Evolutionary conservation across 306 rosid genomes (phyloP).

Genomic region (Ziziphus jujuba): DNA sequence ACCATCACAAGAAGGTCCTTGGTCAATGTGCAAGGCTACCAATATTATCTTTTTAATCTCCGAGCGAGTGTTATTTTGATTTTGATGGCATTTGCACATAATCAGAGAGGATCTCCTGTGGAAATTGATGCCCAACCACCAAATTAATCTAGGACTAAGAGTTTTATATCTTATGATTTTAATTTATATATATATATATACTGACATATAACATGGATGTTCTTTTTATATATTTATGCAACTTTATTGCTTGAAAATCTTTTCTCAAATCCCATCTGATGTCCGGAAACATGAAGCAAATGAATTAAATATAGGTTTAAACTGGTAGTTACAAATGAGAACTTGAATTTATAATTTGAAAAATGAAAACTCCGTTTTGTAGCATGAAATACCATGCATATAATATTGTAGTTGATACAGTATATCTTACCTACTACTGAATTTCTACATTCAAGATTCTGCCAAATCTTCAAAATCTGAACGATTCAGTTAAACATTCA

Average conservation of each 20-base stretch:
- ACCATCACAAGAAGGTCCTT: too few species aligned
- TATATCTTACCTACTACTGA: slow-evolving; percentile 31
- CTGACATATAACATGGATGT: not conserved
- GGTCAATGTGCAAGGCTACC: too few species aligned
- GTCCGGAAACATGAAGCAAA: slow-evolving; percentile 50
- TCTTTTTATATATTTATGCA: not conserved
- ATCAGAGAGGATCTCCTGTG: slow-evolving; percentile 15
- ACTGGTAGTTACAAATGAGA: slow-evolving; percentile 33
- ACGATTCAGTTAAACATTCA: not conserved
- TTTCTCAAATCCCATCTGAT: slow-evolving; percentile 33
- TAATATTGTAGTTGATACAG: slow-evolving; percentile 16
- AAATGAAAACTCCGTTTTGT: not conserved
- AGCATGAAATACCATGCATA: slow-evolving; percentile 19
- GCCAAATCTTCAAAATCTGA: slow-evolving; percentile 14
- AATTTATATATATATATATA: not conserved
- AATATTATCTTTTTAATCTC: not conserved
- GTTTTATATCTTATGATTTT: not conserved
- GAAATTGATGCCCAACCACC: slow-evolving; percentile 26
- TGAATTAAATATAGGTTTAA: slow-evolving; percentile 14
- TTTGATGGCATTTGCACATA: slow-evolving; percentile 1
- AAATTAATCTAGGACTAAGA: not conserved
- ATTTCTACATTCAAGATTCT: not conserved
- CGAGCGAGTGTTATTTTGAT: not conserved
- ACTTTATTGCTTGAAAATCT: slow-evolving; percentile 21
- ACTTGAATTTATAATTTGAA: not conserved